Conservation (phyloP, 2,329 filamentous ascomycete species). For the Penicillium sp. region DNA sequence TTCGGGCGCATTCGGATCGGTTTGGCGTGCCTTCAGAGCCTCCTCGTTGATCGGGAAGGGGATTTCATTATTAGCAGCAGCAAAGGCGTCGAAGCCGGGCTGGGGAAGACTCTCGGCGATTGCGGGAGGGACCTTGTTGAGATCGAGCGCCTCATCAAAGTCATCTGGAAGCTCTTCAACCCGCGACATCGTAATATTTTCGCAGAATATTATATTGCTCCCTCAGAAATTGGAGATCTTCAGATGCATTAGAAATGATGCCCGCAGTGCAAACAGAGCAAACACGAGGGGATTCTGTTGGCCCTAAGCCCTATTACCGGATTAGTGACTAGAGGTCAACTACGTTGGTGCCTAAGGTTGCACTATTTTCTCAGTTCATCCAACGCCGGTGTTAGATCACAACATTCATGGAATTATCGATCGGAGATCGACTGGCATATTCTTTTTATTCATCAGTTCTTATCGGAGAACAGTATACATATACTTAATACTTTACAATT, state of each 20-base stretch:
- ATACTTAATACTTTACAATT: too few species aligned
- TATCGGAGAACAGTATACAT: too few species aligned
- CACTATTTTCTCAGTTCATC: not conserved
- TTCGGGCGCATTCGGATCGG: slow-evolving; percentile 38
- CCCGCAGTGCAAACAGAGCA: slow-evolving; percentile 28
- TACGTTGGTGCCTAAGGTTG: not conserved
- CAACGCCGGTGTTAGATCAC: too few species aligned
- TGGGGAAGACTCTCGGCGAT: slow-evolving; percentile 18
- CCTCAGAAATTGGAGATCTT: slow-evolving; percentile 1
- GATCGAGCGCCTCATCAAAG: slow-evolving; percentile 47
- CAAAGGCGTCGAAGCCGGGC: slow-evolving; percentile 21
- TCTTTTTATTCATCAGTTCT: too few species aligned
- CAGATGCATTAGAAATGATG: slow-evolving; percentile 11
- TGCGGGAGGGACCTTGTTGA: slow-evolving; percentile 35
- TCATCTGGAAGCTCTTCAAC: slow-evolving; percentile 51
- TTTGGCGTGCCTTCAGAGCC: slow-evolving; percentile 29
- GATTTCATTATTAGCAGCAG: slow-evolving; percentile 32
- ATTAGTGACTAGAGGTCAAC: not conserved
- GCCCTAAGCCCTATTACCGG: slow-evolving; percentile 18
- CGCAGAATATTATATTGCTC: not conserved
- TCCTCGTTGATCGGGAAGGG: slow-evolving; percentile 42
- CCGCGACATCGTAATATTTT: slow-evolving; percentile 46
- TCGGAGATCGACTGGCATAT: too few species aligned
- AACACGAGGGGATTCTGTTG: slow-evolving; percentile 24
- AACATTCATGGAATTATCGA: too few species aligned